A percentile compares a stretch with the other conserved stretches of the same genome.
Conservation (phyloP, 495 filamentous ascomycete species). For the Lasiosphaeria hispida region DNA sequence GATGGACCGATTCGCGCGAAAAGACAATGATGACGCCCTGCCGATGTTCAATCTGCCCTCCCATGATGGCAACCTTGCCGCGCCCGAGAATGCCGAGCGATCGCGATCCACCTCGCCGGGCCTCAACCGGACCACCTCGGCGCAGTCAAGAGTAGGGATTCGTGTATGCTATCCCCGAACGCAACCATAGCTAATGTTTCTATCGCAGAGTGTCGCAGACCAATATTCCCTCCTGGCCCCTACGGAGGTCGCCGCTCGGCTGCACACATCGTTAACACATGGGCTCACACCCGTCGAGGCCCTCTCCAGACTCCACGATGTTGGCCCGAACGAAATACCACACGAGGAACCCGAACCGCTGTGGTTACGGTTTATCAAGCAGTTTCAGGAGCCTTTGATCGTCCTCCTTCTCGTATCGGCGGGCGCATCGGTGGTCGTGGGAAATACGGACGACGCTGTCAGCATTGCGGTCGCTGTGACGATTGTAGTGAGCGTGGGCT, state of each 20-base stretch:
- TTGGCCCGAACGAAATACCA: slow-evolving; percentile 93
- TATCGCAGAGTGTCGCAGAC: slow-evolving; percentile 45
- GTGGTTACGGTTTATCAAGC: slow-evolving; percentile 91
- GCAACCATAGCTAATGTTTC: slow-evolving; percentile 9
- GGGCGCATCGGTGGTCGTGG: slow-evolving; percentile 83
- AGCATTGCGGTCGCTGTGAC: slow-evolving; percentile 94
- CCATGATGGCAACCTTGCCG: slow-evolving; percentile 15
- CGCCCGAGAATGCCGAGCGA: slow-evolving; percentile 24
- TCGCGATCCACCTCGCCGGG: slow-evolving; percentile 36
- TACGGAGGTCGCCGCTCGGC: slow-evolving; percentile 71
- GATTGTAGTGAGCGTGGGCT: slow-evolving; percentile 94
- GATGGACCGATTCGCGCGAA: slow-evolving; percentile 33
- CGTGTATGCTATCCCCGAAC: not conserved
- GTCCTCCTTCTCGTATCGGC: slow-evolving; percentile 90
- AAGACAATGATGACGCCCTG: slow-evolving; percentile 36
- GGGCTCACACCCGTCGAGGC: slow-evolving; percentile 82
- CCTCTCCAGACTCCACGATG: slow-evolving; percentile 67
- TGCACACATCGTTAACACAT: slow-evolving; percentile 77
- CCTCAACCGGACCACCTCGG: slow-evolving; percentile 42
- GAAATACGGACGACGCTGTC: slow-evolving; percentile 92
- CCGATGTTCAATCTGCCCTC: slow-evolving; percentile 31
- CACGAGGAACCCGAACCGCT: slow-evolving; percentile 90
- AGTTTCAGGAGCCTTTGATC: slow-evolving; percentile 91
- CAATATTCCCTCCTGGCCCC: slow-evolving; percentile 60
- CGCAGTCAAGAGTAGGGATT: slow-evolving; percentile 44